Percentiles rank a stretch among this genome's conserved stretches.
Conservation (phyloP, 352 stramenopile species). For the Elongisporangium undulatum region DNA sequence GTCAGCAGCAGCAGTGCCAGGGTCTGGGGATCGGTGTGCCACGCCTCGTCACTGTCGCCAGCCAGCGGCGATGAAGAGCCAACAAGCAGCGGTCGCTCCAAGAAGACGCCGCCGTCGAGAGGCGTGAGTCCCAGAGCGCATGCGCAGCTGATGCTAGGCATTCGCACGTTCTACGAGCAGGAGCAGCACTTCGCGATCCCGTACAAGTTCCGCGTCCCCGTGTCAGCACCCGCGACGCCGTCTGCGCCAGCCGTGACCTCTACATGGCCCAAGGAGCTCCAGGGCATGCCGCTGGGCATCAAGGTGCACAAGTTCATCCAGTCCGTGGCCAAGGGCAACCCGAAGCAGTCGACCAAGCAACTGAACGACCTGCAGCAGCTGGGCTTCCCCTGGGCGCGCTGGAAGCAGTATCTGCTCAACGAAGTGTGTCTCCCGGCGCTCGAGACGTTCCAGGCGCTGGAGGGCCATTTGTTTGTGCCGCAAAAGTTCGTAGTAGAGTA, state of each 20-base stretch:
- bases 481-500: slow-evolving; percentile 89
- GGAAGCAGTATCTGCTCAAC: slow-evolving; percentile 62
- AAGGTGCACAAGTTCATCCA: slow-evolving; percentile 60
- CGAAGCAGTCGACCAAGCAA: slow-evolving; percentile 23
- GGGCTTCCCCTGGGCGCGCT: slow-evolving; percentile 54
- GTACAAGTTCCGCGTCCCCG: slow-evolving; percentile 27
- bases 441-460: slow-evolving; percentile 62
- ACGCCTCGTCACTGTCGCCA: background rate
- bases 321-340: slow-evolving; percentile 15
- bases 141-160: slow-evolving; percentile 34
- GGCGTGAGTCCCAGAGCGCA: background rate
- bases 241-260: slow-evolving; percentile 4
- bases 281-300: slow-evolving; percentile 43
- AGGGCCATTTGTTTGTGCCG: slow-evolving; percentile 90
- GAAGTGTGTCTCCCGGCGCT: slow-evolving; percentile 71
- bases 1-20: background rate
- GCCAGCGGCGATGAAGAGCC: background rate
- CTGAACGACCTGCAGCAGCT: slow-evolving; percentile 31
- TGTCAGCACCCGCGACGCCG: slow-evolving; percentile 24
- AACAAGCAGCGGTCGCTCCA: background rate
- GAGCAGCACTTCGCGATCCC: slow-evolving; percentile 69
- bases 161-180: slow-evolving; percentile 49
- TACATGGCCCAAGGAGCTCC: slow-evolving; percentile 43
- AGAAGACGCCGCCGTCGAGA: background rate
- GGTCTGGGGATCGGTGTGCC: background rate